A percentile compares a stretch with the other conserved stretches of the same genome.
These are phyloP conservation scores for Fusarium chuoi DNA, from an alignment of 2,329 filamentous ascomycete genomes.

Conservation along the genomic window DNA sequence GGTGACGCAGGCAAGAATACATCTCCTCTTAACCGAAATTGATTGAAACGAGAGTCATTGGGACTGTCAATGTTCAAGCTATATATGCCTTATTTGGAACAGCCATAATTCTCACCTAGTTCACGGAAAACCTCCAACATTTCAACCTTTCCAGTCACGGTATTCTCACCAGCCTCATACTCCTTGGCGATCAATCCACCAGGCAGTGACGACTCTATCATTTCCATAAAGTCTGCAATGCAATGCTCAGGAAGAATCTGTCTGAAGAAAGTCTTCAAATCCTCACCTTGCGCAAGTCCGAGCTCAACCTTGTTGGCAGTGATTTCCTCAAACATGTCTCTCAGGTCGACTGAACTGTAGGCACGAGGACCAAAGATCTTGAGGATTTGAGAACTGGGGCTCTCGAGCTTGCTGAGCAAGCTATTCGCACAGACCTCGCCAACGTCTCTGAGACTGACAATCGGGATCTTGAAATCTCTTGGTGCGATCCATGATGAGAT, in stretches of 20 bases:
- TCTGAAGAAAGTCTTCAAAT: conserved; percentile 37
- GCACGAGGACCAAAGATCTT: conserved; percentile 43
- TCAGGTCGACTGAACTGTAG: conserved; percentile 45
- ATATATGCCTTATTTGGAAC: background rate
- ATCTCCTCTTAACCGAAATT: background rate
- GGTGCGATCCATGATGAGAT: conserved; percentile 43
- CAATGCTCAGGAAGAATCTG: conserved; percentile 32
- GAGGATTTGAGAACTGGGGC: conserved; percentile 16
- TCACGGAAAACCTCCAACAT: conserved; percentile 37
- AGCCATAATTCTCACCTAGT: background rate
- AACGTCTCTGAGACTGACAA: conserved; percentile 47
- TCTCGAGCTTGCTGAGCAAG: conserved; percentile 24
- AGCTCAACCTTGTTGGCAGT: conserved; percentile 38
- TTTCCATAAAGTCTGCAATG: conserved; percentile 42
- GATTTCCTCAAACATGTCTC: conserved; percentile 39
- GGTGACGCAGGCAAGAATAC: background rate
- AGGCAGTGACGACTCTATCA: conserved; percentile 40
- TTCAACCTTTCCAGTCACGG: conserved; percentile 37
- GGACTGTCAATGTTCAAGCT: background rate
- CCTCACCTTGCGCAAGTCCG: conserved; percentile 31
- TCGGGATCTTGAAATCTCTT: conserved; percentile 42
- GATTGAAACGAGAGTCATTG: background rate
- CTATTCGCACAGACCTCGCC: conserved; percentile 37
- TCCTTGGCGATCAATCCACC: conserved; percentile 43
- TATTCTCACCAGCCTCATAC: conserved; percentile 36